These are phyloP conservation scores for Chaetomiaceae sp. DNA, from an alignment of 2,329 filamentous ascomycete species.

Conservation along the genomic window DNA sequence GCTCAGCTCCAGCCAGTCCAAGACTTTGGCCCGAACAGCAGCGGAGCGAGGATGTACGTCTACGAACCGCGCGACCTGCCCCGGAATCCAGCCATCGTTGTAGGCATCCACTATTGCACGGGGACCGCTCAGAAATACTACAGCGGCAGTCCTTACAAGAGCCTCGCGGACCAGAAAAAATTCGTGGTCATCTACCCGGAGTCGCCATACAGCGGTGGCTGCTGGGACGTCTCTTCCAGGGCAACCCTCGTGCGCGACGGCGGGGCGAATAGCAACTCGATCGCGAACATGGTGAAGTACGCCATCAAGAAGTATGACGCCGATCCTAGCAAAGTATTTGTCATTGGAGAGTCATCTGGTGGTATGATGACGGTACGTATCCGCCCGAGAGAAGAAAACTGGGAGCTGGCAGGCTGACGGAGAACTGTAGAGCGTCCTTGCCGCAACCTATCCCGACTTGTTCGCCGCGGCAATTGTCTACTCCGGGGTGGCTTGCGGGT, in stretches of 20 bases:
- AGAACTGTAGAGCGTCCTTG: neutral
- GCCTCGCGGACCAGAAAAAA: neutral
- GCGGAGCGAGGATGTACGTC: neutral
- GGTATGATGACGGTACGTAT: neutral
- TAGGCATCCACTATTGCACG: neutral
- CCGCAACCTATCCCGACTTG: neutral
- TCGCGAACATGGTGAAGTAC: conserved; percentile 1
- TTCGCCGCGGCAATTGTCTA: neutral
- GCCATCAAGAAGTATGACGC: neutral
- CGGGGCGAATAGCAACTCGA: neutral
- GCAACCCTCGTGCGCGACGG: neutral
- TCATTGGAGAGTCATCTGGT: neutral
- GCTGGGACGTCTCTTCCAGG: neutral
- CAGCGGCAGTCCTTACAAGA: neutral
- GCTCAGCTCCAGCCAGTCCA: neutral
- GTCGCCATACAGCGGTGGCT: neutral
- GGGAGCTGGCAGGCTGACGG: too few species aligned
- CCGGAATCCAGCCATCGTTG: neutral
- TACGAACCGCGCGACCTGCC: neutral
- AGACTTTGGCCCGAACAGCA: neutral
- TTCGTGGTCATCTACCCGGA: neutral
- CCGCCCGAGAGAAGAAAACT: too few species aligned
- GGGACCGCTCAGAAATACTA: neutral
- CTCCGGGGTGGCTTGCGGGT: neutral
- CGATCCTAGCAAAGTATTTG: neutral